Base-by-base conservation (phyloP, 768 basidiomycete genomes). In the Panaeolus papilionaceus region DNA sequence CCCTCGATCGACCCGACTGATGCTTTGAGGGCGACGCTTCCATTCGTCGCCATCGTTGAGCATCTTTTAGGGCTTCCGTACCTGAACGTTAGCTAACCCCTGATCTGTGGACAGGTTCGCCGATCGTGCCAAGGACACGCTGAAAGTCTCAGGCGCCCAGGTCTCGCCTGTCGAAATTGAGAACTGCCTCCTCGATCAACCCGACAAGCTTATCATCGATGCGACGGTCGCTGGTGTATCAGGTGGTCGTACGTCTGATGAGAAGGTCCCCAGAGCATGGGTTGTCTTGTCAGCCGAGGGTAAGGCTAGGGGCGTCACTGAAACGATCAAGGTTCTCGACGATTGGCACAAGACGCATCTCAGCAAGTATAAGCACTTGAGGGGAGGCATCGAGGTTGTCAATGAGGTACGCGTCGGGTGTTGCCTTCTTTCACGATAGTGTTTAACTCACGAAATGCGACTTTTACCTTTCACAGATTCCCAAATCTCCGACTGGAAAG, bases 121-220 rank as follows among this genome's bases (percentile, higher is more conserved):
- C 12, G 93, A 94, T 75, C 84, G 93, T 64, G 82, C 84, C n/a
- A 94, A 94, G 89, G 93, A 94, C 72, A 93, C 88, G 0, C 81
- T 95, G 23, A 95, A 95, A 74, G 84, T 95, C 2, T 92, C 91
- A 0, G 93, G 93, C 3, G 82, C 81, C 62, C 93, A 94, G 76
- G 93, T 94, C 0, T 92, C 93, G 0, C 93, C 93, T 0, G 84
- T 85, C 18, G 93, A 95, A 74, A 90, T 94, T 63, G 93, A 94
- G 74, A 82, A 87, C 33, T 84, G 83, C 26, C 78, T 94, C 2
- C 82, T 89, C 20, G 81, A 81, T 0, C 87, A 94, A 44, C 90
- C 92, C 0, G 83, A 83, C 8, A 79, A 79, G 18, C 82, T 93
- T 61, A 85, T 94, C 67, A 77, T 74, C 9, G 93, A 94, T 69